phyloP scores from a whole-genome alignment of 2,329 filamentous ascomycete genomes.

The Xylariaceae sp. region DNA sequence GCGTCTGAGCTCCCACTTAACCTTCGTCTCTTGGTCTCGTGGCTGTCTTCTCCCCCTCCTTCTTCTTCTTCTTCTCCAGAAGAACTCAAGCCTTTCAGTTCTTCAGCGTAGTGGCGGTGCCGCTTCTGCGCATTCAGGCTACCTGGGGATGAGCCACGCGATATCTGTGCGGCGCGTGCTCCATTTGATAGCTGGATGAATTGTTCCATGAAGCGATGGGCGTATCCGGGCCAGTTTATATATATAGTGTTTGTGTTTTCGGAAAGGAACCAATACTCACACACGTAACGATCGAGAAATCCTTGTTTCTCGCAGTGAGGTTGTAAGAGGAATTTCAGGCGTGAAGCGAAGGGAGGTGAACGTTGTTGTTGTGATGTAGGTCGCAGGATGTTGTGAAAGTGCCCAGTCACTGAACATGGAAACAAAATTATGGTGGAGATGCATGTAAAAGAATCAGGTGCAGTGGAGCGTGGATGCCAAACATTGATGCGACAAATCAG shows the following conservation, averaged over 20 bases:
- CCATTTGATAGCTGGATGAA: not conserved
- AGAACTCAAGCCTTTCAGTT: constrained; percentile 30
- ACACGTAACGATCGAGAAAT: not conserved
- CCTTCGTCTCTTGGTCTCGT: constrained; percentile 26
- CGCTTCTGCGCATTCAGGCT: constrained; percentile 25
- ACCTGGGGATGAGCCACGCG: not conserved
- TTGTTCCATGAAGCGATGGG: constrained; percentile 13
- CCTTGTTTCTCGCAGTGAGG: not conserved
- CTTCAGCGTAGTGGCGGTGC: constrained; percentile 29
- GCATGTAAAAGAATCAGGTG: too few relatives aligned
- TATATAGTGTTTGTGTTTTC: not conserved
- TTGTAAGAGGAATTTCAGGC: too few relatives aligned
- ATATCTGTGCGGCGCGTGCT: not conserved
- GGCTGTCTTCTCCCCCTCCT: constrained; percentile 16
- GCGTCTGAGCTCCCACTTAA: not conserved
- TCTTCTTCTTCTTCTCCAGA: constrained; percentile 14
- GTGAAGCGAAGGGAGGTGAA: too few relatives aligned
- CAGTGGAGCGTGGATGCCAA: too few relatives aligned
- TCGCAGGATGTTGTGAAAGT: too few relatives aligned
- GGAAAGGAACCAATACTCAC: not conserved
- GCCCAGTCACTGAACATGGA: too few relatives aligned
- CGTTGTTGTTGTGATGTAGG: too few relatives aligned
- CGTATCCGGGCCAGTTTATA: not conserved
- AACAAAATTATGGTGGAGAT: too few relatives aligned
- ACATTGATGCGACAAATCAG: too few relatives aligned